Conservation (phyloP, 2,329 filamentous ascomycete genomes). For the Ophiostoma perfectum region DNA sequence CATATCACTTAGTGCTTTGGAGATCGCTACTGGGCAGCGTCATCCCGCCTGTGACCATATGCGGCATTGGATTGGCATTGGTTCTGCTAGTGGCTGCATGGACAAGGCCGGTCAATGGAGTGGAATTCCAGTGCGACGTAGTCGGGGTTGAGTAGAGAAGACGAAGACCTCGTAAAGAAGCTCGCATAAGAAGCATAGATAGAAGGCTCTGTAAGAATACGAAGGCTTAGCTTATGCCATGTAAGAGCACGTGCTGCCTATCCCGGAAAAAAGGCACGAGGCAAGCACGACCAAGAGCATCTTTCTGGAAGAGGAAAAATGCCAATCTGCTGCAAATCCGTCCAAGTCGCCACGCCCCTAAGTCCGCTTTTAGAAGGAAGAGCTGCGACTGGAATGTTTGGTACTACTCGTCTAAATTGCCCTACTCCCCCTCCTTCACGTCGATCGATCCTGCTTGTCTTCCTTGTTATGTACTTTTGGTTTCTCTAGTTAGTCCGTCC, state of each 20-base stretch:
- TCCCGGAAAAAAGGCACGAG: background rate
- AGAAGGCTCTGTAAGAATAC: background rate
- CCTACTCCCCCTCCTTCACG: background rate
- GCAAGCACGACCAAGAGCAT: background rate
- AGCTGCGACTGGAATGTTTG: background rate
- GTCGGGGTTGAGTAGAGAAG: background rate
- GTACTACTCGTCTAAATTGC: background rate
- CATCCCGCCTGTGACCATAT: background rate
- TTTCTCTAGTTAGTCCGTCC: background rate
- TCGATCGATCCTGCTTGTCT: background rate
- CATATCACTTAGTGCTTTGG: background rate
- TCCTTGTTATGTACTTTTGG: background rate
- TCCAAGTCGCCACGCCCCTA: too few relatives aligned
- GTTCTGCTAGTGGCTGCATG: background rate
- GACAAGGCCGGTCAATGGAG: background rate
- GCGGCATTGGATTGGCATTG: background rate
- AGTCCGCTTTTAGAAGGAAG: background rate
- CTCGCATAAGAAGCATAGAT: background rate
- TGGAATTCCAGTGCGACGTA: background rate
- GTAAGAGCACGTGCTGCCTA: background rate
- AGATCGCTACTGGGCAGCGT: constrained; percentile 4
- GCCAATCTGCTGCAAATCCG: background rate
- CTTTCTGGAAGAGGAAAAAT: background rate
- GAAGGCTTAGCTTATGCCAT: constrained; percentile 2
- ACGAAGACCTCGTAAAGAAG: background rate